Conservation (phyloP, 176 grass and related monocot species). For the Puccinellia tenuiflora region DNA sequence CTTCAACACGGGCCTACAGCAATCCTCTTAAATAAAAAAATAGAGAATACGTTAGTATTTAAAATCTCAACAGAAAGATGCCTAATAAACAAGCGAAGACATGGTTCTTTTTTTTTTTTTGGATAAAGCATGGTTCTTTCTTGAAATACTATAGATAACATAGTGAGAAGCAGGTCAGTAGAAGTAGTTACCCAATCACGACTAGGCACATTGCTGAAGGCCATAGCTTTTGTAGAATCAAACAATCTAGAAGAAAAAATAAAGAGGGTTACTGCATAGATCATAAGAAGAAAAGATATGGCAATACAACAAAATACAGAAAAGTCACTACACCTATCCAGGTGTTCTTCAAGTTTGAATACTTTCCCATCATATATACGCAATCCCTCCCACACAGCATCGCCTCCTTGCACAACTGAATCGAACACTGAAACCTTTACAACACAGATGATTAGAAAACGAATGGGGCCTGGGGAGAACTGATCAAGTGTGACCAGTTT, state of each 20-base stretch:
- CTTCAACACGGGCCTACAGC: background rate
- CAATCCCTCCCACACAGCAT: constrained; percentile 97
- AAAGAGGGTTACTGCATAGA: background rate
- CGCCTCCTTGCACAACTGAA: constrained; percentile 98
- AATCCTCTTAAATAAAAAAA: background rate
- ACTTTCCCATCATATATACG: constrained; percentile 86
- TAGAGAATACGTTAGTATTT: constrained; percentile 13
- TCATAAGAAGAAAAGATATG: constrained; percentile 1
- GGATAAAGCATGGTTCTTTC: no score
- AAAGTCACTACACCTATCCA: constrained; percentile 64
- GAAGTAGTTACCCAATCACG: constrained; percentile 60
- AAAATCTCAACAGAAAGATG: background rate
- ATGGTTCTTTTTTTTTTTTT: no score
- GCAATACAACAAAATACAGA: constrained; percentile 16
- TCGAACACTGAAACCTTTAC: constrained; percentile 93
- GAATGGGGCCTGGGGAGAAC: background rate
- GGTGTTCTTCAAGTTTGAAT: constrained; percentile 96
- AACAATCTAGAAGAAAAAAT: constrained; percentile 55
- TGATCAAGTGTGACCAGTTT: background rate
- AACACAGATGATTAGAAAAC: constrained; percentile 29
- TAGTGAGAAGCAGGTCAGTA: background rate
- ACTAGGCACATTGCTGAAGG: constrained; percentile 81
- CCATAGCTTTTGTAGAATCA: constrained; percentile 97
- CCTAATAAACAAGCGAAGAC: background rate
- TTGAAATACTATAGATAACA: constrained; percentile 11